Percentiles rank a stretch among this genome's conserved stretches.
phyloP scores from a whole-genome alignment of 768 basidiomycete species.

The Psilocybe cubensis region DNA sequence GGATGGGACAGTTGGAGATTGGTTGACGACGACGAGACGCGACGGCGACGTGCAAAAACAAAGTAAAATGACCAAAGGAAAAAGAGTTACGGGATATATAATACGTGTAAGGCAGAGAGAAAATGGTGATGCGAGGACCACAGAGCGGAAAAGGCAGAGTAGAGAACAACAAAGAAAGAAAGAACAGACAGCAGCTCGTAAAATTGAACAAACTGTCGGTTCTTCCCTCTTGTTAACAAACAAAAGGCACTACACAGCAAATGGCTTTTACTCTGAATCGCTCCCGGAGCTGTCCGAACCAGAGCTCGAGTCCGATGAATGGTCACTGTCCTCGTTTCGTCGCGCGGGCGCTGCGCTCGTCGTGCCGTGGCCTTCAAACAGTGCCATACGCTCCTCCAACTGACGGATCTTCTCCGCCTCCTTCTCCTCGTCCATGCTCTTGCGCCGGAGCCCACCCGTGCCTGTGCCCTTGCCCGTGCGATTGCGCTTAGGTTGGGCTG shows the following conservation, averaged over 20 bases:
- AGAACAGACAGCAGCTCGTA: neutral
- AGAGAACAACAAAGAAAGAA: neutral
- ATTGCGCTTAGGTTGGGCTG: conserved; percentile 61
- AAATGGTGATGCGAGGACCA: neutral
- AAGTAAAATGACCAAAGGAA: neutral
- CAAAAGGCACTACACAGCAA: too few species aligned
- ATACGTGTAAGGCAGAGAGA: neutral
- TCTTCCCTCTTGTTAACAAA: too few species aligned
- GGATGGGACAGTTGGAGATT: conserved; percentile 2
- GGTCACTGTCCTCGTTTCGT: conserved; percentile 64
- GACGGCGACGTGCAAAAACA: neutral
- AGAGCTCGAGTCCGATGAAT: conserved; percentile 80
- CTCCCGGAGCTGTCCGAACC: conserved; percentile 81
- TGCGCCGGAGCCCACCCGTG: conserved; percentile 89
- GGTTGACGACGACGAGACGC: too few species aligned
- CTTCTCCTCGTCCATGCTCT: conserved; percentile 96
- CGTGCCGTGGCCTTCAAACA: conserved; percentile 68
- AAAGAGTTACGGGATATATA: neutral
- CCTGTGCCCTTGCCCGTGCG: conserved; percentile 78
- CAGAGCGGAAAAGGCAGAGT: neutral
- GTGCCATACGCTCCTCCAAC: conserved; percentile 85
- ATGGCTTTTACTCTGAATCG: conserved; percentile 77
- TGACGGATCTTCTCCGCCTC: conserved; percentile 94
- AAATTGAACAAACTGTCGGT: neutral
- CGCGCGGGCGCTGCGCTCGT: conserved; percentile 39